A percentile compares a stretch with the other conserved stretches of the same genome.
Conservation (phyloP, 2,329 filamentous ascomycete genomes). For the Stachybotrys chartarum region DNA sequence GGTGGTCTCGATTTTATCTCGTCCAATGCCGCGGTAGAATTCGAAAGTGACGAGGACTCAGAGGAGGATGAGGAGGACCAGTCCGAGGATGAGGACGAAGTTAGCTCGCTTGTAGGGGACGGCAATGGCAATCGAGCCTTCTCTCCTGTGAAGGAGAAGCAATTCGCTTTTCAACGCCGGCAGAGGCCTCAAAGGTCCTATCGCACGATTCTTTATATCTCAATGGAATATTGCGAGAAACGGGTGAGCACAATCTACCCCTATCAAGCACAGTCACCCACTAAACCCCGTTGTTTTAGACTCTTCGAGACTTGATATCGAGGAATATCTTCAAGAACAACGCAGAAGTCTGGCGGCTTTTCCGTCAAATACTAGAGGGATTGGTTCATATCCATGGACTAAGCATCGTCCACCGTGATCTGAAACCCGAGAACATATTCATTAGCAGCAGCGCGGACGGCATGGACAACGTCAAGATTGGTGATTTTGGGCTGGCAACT, state of each 20-base stretch:
- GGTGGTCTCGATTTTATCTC: conserved; percentile 90
- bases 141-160: conserved; percentile 23
- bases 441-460: conserved; percentile 64
- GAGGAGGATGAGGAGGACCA: conserved; percentile 38
- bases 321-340: conserved; percentile 66
- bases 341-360: conserved; percentile 80
- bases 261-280: neutral
- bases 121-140: conserved; percentile 14
- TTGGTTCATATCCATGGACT: conserved; percentile 82
- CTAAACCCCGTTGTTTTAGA: conserved; percentile 31
- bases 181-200: conserved; percentile 42
- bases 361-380: conserved; percentile 86
- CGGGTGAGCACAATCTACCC: conserved; percentile 43
- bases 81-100: conserved; percentile 40
- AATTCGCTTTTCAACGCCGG: conserved; percentile 19
- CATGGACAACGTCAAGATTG: conserved; percentile 85
- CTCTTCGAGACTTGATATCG: conserved; percentile 79
- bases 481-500: conserved; percentile 92
- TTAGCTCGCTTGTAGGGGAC: conserved; percentile 27
- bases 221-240: conserved; percentile 98
- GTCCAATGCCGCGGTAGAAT: conserved; percentile 73
- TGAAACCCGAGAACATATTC: conserved; percentile 97
- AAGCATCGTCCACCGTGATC: conserved; percentile 89
- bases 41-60: conserved; percentile 54
- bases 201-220: conserved; percentile 82